phyloP scores from a whole-genome alignment of 2,329 filamentous ascomycete genomes.

The Amylocarpus encephaloides region DNA sequence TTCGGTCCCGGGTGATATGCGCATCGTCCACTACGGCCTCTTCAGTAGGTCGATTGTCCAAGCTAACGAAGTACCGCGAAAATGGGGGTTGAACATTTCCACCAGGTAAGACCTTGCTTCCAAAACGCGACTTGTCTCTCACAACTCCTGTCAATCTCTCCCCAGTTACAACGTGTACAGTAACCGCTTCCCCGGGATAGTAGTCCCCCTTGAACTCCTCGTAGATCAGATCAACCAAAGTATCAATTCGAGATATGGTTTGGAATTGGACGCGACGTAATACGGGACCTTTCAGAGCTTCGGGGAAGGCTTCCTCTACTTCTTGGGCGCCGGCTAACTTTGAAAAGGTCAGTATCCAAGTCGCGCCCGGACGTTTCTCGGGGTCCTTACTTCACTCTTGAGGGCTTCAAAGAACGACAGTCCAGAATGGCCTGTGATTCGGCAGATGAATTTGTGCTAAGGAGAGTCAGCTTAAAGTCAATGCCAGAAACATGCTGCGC shows the following conservation, averaged over 20 bases:
- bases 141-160: constrained; percentile 69
- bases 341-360: constrained; percentile 26
- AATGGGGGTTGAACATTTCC: constrained; percentile 65
- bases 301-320: constrained; percentile 87
- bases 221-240: constrained; percentile 61
- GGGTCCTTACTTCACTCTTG: constrained; percentile 70
- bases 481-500: neutral
- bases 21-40: constrained; percentile 76
- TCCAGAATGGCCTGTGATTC: constrained; percentile 88
- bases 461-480: constrained; percentile 22
- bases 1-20: constrained; percentile 80
- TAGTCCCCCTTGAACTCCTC: constrained; percentile 84
- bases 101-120: constrained; percentile 54
- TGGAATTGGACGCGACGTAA: constrained; percentile 88
- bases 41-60: constrained; percentile 60
- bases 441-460: constrained; percentile 78
- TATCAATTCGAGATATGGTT: constrained; percentile 82
- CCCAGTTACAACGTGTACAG: constrained; percentile 62
- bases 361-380: neutral
- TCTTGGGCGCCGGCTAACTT: constrained; percentile 75
- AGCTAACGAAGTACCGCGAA: constrained; percentile 73
- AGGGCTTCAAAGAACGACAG: constrained; percentile 90
- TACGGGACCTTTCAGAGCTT: constrained; percentile 84
- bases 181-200: constrained; percentile 81
- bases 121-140: constrained; percentile 78